phyloP scores from a whole-genome alignment of 768 basidiomycete species.

The Lanmaoa pseudosensibilis region DNA sequence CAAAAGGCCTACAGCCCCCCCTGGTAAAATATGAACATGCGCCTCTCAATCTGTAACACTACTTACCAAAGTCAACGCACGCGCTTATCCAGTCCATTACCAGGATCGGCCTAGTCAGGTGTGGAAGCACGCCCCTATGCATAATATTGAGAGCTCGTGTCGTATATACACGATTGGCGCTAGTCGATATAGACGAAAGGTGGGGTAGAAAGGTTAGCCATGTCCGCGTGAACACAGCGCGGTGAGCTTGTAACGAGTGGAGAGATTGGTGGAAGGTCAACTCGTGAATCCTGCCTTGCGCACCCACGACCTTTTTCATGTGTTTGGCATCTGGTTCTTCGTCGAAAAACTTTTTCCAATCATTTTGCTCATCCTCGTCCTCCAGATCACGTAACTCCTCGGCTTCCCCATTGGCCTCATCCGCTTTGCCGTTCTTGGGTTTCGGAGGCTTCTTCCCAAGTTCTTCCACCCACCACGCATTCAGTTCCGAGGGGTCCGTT shows the following conservation, averaged over 20 bases:
- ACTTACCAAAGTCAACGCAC: conserved; percentile 77
- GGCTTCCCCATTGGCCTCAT: conserved; percentile 36
- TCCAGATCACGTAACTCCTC: conserved; percentile 36
- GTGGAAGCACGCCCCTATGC: conserved; percentile 81
- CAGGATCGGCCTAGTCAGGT: conserved; percentile 72
- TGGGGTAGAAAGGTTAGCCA: conserved; percentile 75
- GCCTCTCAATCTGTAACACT: not conserved
- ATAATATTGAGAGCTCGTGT: conserved; percentile 70
- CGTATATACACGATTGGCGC: conserved; percentile 39
- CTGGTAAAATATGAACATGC: conserved; percentile 37
- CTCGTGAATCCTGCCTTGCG: conserved; percentile 52
- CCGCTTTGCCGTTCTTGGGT: conserved; percentile 43
- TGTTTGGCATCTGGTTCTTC: conserved; percentile 46
- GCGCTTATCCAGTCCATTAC: conserved; percentile 92
- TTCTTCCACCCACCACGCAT: conserved; percentile 77
- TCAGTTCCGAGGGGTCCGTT: conserved; percentile 63
- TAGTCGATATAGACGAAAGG: conserved; percentile 42
- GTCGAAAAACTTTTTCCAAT: conserved; percentile 88
- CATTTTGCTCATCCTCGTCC: conserved; percentile 44
- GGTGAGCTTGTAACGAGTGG: conserved; percentile 74
- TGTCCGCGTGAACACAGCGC: conserved; percentile 75
- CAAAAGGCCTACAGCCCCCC: conserved; percentile 81
- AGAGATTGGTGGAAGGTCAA: conserved; percentile 76
- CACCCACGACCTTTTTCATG: conserved; percentile 37
- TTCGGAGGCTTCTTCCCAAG: conserved; percentile 58